phyloP scores from a whole-genome alignment of 805 yeast species.

The Lipomyces chichibuensis region DNA sequence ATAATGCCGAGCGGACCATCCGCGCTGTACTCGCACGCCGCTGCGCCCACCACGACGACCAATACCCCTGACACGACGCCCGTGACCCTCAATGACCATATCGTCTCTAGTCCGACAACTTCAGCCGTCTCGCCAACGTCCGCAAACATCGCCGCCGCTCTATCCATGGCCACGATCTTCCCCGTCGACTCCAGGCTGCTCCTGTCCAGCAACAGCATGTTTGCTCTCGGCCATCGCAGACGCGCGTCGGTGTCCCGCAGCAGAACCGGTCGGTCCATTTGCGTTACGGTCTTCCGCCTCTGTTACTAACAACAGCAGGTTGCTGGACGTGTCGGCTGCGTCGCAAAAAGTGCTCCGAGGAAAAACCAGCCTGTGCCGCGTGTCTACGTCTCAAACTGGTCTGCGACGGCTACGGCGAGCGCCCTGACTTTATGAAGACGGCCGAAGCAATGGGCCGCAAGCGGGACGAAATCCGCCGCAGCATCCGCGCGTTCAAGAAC shows the following conservation, averaged over 20 bases:
- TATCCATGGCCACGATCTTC: too few relatives aligned
- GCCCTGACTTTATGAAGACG: slow-evolving; percentile 22
- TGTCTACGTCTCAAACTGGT: slow-evolving; percentile 22
- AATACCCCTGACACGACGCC: too few relatives aligned
- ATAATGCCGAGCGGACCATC: too few relatives aligned
- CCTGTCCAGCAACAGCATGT: background rate
- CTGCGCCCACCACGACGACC: too few relatives aligned
- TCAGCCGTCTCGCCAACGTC: too few relatives aligned
- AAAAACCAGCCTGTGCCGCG: slow-evolving; percentile 21
- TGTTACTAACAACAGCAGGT: slow-evolving; percentile 9
- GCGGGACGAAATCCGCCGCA: slow-evolving; percentile 1
- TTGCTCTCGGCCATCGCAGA: slow-evolving; percentile 5
- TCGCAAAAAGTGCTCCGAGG: slow-evolving; percentile 31
- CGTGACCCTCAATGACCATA: too few relatives aligned
- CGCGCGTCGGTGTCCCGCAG: slow-evolving; percentile 17
- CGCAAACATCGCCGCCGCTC: too few relatives aligned
- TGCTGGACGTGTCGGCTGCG: slow-evolving; percentile 34
- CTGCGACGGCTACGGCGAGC: slow-evolving; percentile 26
- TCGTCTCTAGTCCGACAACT: too few relatives aligned
- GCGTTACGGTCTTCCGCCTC: background rate
- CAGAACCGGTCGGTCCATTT: slow-evolving; percentile 15
- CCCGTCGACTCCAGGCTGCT: too few relatives aligned
- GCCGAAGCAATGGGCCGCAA: background rate
- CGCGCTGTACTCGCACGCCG: too few relatives aligned
- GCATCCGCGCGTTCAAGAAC: background rate